Evolutionary conservation across 164 flowering plant species (phyloP).

Genomic region (Euptelea pleiosperma): DNA sequence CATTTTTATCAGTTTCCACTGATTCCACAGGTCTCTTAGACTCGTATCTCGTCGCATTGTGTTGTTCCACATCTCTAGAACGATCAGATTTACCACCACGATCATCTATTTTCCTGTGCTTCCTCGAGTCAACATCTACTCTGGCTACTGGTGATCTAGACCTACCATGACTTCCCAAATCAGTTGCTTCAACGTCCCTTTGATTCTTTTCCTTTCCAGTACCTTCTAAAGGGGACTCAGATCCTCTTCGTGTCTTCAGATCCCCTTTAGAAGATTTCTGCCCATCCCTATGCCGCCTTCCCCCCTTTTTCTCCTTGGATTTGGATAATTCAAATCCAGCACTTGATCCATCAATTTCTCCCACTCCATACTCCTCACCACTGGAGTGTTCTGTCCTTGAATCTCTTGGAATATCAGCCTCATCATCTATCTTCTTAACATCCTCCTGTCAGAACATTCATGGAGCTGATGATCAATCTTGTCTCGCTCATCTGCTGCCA

Average conservation of each 20-base stretch:
- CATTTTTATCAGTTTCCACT: constrained; percentile 10
- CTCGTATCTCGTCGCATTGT: constrained; percentile 4
- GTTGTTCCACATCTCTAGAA: constrained; percentile 4
- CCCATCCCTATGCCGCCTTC: constrained; percentile 5
- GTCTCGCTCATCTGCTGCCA: not conserved
- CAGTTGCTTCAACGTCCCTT: constrained; percentile 16
- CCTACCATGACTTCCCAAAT: constrained; percentile 9
- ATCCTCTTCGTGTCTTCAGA: constrained; percentile 5
- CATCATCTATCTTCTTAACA: constrained; percentile 6
- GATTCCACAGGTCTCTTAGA: constrained; percentile 11
- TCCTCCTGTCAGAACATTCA: not conserved
- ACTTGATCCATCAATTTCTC: constrained; percentile 1
- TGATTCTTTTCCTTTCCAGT: constrained; percentile 14
- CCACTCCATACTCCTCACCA: not conserved
- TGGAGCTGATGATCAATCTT: constrained; percentile 3
- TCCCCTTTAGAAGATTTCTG: constrained; percentile 10
- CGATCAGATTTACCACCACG: not conserved
- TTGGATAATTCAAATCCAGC: constrained; percentile 1
- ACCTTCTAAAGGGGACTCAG: constrained; percentile 24
- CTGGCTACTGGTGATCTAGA: constrained; percentile 20
- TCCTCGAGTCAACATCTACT: constrained; percentile 13
- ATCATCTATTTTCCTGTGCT: constrained; percentile 17
- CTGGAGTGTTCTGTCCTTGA: constrained; percentile 5
- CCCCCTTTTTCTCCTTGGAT: constrained; percentile 10
- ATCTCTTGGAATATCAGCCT: constrained; percentile 8